Evolutionary conservation across 1,284 basidiomycete species (phyloP), one percentile per base, ranked within the genome.

Genomic region (Wolfiporia cocos): DNA sequence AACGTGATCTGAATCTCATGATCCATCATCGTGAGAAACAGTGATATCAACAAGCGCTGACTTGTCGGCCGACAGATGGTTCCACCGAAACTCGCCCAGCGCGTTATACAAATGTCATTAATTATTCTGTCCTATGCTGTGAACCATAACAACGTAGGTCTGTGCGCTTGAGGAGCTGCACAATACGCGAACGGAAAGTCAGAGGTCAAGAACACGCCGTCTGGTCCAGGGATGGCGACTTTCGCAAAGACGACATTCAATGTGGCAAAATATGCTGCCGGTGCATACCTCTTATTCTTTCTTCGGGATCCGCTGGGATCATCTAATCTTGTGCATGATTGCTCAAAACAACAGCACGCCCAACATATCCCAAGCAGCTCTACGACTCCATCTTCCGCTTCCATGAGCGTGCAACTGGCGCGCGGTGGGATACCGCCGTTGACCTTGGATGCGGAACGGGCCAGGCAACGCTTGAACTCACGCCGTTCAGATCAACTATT

Each of bases 371-470:
- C 3, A 61, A 65, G 11, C 66, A 72, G 29, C 68, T 87, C 5
- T 86, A 74, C 57, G 72, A 83, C 29, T 65, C 74, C 35, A 62
- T 87, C 31, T 78, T 81, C 54, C 56, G 67, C 7, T 82, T 76
- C 50, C 83, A 86, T 49, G 59, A 63, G 22, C 57, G 59, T 22
- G 60, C 61, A 5, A 49, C 54, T 5, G 55, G 53, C 4, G 65
- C 72, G 7, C 54, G 62, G 41, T 83, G 75, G 73, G 68, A 74
- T 15, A 66, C 63, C 17, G 84, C 81, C 0, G 66, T 90, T 0
- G 89, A 92, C 55, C 59, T 92, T 1, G 90, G 90, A 2, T 92
- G 89, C 62, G 90, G 90, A 23, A 89, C 88, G 5, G 79, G 81
- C 22, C 81, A 83, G 65, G 86, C 84, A 34, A 88, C 86, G 0